phyloP scores from a whole-genome alignment of 1,139 yeast species.

The Nakaseomyces sp. region DNA sequence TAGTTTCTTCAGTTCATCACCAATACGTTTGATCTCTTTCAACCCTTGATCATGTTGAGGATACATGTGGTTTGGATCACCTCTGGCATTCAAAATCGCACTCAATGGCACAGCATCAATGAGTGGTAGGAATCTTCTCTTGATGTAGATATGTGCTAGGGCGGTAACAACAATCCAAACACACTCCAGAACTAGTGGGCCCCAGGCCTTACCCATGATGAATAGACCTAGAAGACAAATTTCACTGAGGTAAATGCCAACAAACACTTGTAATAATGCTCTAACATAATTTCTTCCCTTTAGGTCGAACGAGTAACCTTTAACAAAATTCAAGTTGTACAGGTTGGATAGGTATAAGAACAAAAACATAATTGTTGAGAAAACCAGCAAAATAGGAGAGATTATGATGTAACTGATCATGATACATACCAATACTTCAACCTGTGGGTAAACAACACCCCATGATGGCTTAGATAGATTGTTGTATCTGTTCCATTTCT shows the following conservation, averaged over 20 bases:
- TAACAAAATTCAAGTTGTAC: constrained; percentile 48
- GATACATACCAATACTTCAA: constrained; percentile 63
- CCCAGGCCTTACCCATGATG: constrained; percentile 66
- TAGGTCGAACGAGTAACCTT: constrained; percentile 47
- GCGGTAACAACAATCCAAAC: constrained; percentile 45
- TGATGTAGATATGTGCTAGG: constrained; percentile 47
- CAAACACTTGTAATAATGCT: constrained; percentile 57
- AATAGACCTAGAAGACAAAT: constrained; percentile 58
- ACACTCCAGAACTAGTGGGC: constrained; percentile 56
- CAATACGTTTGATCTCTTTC: constrained; percentile 47
- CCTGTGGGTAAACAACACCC: constrained; percentile 71
- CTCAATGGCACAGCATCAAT: constrained; percentile 67
- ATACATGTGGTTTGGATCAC: constrained; percentile 35
- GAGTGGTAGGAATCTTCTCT: constrained; percentile 50
- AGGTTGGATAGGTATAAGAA: constrained; percentile 56
- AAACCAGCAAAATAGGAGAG: constrained; percentile 64
- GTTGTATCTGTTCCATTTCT: constrained; percentile 46
- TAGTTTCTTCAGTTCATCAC: constrained; percentile 34
- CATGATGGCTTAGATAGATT: constrained; percentile 44
- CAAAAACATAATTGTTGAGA: constrained; percentile 51
- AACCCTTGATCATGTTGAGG: constrained; percentile 56
- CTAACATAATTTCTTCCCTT: constrained; percentile 61
- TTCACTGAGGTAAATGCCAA: constrained; percentile 59
- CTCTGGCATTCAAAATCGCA: constrained; percentile 53
- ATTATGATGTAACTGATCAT: constrained; percentile 67